Conservation (phyloP, 163 green algal genomes). For the Volvox carteri region DNA sequence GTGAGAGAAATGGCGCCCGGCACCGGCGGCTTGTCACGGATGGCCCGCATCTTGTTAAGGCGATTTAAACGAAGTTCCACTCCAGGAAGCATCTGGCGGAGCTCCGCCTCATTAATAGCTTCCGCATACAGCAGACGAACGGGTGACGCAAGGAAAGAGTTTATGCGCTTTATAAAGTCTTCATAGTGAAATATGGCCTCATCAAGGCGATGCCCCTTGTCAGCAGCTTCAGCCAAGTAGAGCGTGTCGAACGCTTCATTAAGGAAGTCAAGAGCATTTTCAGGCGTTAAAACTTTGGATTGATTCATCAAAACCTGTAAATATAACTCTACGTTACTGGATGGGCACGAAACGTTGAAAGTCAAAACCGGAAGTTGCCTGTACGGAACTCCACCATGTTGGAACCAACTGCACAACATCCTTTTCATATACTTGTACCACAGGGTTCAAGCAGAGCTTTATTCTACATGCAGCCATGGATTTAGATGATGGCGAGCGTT, state of each 20-base stretch:
- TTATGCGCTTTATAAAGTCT: neutral
- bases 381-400: neutral
- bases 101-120: neutral
- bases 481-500: conserved; percentile 75
- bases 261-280: conserved; percentile 15
- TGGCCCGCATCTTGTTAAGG: conserved; percentile 15
- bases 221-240: neutral
- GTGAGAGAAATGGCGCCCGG: conserved; percentile 35
- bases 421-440: neutral
- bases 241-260: conserved; percentile 8
- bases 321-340: no score
- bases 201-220: conserved; percentile 24
- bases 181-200: conserved; percentile 18
- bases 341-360: neutral
- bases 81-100: conserved; percentile 1
- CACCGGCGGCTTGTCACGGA: conserved; percentile 15
- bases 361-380: neutral
- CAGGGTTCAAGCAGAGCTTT: neutral
- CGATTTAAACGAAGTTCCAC: conserved; percentile 5
- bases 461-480: conserved; percentile 46
- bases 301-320: neutral
- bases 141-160: neutral
- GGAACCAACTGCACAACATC: neutral
- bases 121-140: neutral
- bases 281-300: neutral